A percentile compares a stretch with the other conserved stretches of the same genome.
phyloP scores from a whole-genome alignment of 495 filamentous ascomycete genomes.

The Aspergillus funiculosus region DNA sequence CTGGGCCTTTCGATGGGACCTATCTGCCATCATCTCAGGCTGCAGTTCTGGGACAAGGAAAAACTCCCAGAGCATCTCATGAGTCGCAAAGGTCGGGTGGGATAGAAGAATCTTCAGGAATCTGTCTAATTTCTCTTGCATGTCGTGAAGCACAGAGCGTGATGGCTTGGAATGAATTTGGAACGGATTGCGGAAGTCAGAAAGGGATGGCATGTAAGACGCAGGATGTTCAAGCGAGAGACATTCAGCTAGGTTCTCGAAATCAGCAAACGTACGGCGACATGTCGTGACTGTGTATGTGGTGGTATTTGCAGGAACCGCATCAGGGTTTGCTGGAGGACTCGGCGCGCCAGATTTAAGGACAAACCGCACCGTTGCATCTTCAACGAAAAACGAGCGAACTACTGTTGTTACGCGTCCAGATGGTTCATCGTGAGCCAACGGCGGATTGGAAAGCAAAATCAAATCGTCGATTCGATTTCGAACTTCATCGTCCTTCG shows the following conservation, averaged over 20 bases:
- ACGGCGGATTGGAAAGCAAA: constrained; percentile 62
- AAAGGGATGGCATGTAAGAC: constrained; percentile 83
- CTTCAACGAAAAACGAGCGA: constrained; percentile 96
- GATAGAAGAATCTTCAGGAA: constrained; percentile 80
- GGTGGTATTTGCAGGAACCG: constrained; percentile 44
- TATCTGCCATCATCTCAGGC: constrained; percentile 79
- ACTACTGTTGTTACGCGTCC: constrained; percentile 88
- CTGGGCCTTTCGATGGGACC: constrained; percentile 80
- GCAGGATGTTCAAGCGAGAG: constrained; percentile 90
- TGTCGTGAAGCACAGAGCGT: constrained; percentile 76
- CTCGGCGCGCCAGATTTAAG: constrained; percentile 77
- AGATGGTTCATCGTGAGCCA: constrained; percentile 49
- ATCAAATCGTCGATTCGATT: constrained; percentile 94
- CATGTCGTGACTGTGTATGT: constrained; percentile 92
- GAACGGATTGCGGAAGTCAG: constrained; percentile 77
- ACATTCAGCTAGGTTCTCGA: constrained; percentile 83
- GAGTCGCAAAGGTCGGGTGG: constrained; percentile 91
- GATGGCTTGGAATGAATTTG: constrained; percentile 91
- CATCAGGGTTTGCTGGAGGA: constrained; percentile 27
- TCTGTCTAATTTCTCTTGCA: constrained; percentile 78
- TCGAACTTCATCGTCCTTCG: constrained; percentile 96
- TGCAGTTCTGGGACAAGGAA: constrained; percentile 95
- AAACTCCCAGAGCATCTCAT: constrained; percentile 99
- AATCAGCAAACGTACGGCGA: constrained; percentile 81
- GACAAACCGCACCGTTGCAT: constrained; percentile 87